Conservation (phyloP, 371 early-diverging fungal species). For the Mortierella polycephala region DNA sequence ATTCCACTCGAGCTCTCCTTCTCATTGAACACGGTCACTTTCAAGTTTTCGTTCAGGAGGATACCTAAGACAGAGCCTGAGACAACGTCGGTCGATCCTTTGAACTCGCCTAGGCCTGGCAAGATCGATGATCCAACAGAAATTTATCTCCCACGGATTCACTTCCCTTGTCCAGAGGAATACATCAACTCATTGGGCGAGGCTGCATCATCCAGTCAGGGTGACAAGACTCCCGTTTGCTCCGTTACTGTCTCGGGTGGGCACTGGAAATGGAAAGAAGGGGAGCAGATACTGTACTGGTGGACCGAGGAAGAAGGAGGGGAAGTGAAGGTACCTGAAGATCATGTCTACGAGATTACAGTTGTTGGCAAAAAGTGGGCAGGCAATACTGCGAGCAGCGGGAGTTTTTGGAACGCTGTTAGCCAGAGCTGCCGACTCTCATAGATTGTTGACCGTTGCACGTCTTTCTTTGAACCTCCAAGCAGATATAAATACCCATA, state of each 20-base stretch:
- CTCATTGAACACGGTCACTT: conserved; percentile 37
- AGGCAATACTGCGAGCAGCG: conserved; percentile 11
- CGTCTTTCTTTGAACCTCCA: too few relatives aligned
- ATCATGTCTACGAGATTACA: conserved; percentile 38
- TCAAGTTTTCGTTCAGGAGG: conserved; percentile 49
- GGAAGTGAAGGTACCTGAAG: not conserved
- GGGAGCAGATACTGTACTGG: conserved; percentile 45
- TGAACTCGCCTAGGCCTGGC: conserved; percentile 31
- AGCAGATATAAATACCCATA: too few relatives aligned
- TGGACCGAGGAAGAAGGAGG: conserved; percentile 28
- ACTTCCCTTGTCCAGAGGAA: conserved; percentile 55
- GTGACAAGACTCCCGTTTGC: conserved; percentile 24
- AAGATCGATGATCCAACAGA: conserved; percentile 50
- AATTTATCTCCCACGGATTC: conserved; percentile 57
- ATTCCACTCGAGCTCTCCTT: conserved; percentile 47
- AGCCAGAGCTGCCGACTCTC: conserved; percentile 44
- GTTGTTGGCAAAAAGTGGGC: conserved; percentile 51
- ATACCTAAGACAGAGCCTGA: conserved; percentile 10
- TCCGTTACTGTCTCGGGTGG: conserved; percentile 46
- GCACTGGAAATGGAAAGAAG: conserved; percentile 43
- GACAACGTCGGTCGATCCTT: conserved; percentile 6
- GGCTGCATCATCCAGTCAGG: not conserved
- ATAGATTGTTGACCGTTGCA: conserved; percentile 1
- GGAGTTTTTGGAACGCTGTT: conserved; percentile 20
- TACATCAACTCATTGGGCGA: conserved; percentile 24